A percentile compares a stretch with the other conserved stretches of the same genome.
Conservation (phyloP, 2,329 filamentous ascomycete genomes). For the Macrophomina pseudophaseolina region DNA sequence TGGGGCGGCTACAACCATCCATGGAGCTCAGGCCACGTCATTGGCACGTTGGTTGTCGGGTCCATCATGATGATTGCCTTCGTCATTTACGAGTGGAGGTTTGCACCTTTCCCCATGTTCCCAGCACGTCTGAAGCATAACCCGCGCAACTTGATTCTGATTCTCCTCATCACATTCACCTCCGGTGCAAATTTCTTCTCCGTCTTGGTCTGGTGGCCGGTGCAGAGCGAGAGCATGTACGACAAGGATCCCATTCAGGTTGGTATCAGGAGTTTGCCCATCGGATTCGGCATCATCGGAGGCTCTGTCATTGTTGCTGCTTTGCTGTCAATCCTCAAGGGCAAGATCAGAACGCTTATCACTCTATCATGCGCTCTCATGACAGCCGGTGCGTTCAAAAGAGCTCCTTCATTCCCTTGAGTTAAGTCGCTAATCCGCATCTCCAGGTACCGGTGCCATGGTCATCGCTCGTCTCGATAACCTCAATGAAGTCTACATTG, state of each 20-base stretch:
- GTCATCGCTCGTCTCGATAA: slow-evolving; percentile 59
- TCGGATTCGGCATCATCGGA: slow-evolving; percentile 66
- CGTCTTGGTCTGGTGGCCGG: slow-evolving; percentile 43
- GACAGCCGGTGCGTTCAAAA: slow-evolving; percentile 58
- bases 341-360: slow-evolving; percentile 65
- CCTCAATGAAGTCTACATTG: slow-evolving; percentile 58
- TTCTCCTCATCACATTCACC: slow-evolving; percentile 42
- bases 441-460: slow-evolving; percentile 58
- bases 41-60: slow-evolving; percentile 61
- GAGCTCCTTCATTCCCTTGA: too few species aligned
- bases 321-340: slow-evolving; percentile 62
- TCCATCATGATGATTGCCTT: slow-evolving; percentile 55
- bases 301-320: slow-evolving; percentile 65
- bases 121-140: slow-evolving; percentile 42
- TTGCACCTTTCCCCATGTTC: slow-evolving; percentile 52
- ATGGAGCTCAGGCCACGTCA: slow-evolving; percentile 62
- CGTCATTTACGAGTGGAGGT: slow-evolving; percentile 53
- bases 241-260: slow-evolving; percentile 65
- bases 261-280: slow-evolving; percentile 68
- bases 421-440: neutral
- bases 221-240: slow-evolving; percentile 42
- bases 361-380: slow-evolving; percentile 65
- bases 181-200: slow-evolving; percentile 43
- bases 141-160: slow-evolving; percentile 39
- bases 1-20: slow-evolving; percentile 66